Percentiles rank a stretch among this genome's conserved stretches.
phyloP scores from a whole-genome alignment of 2,329 filamentous ascomycete genomes.

The Neonectria coccinea region DNA sequence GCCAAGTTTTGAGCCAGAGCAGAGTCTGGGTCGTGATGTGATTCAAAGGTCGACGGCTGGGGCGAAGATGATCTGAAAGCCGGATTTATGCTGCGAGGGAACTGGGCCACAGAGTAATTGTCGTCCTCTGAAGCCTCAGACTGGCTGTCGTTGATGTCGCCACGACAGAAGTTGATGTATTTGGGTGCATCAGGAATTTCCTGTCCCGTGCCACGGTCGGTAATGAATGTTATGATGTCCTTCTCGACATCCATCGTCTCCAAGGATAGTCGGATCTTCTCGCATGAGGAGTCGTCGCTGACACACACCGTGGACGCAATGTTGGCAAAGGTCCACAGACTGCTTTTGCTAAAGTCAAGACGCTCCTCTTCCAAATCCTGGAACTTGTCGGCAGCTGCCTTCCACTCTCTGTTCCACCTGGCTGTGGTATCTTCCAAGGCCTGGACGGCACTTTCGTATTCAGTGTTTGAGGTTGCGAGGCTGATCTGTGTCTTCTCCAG shows the following conservation, averaged over 20 bases:
- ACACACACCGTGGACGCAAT: slow-evolving; percentile 97
- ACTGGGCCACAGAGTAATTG: slow-evolving; percentile 93
- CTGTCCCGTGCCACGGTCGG: slow-evolving; percentile 88
- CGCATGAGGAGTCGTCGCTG: slow-evolving; percentile 95
- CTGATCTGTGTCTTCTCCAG: slow-evolving; percentile 99
- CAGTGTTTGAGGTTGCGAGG: slow-evolving; percentile 87
- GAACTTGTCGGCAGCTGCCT: slow-evolving; percentile 97
- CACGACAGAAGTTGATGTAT: slow-evolving; percentile 98
- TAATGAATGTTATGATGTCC: slow-evolving; percentile 91
- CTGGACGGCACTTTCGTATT: slow-evolving; percentile 95
- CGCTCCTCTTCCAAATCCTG: slow-evolving; percentile 98
- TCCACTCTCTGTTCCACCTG: slow-evolving; percentile 98
- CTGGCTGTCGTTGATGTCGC: slow-evolving; percentile 82
- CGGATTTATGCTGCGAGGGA: slow-evolving; percentile 93
- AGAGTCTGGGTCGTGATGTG: slow-evolving; percentile 88
- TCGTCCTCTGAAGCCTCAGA: slow-evolving; percentile 90
- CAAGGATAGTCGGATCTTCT: slow-evolving; percentile 92
- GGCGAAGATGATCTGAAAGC: slow-evolving; percentile 96
- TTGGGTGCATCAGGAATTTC: slow-evolving; percentile 97
- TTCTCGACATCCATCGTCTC: slow-evolving; percentile 98
- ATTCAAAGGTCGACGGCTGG: slow-evolving; percentile 91
- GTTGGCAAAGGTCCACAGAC: slow-evolving; percentile 97
- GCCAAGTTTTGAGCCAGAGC: slow-evolving; percentile 77
- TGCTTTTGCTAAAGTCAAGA: slow-evolving; percentile 97
- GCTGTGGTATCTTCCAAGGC: slow-evolving; percentile 93